Evolutionary conservation across 2,329 filamentous ascomycete genomes (phyloP), one percentile per base, ranked within the genome.

Genomic region (Paracamarosporium sp.): DNA sequence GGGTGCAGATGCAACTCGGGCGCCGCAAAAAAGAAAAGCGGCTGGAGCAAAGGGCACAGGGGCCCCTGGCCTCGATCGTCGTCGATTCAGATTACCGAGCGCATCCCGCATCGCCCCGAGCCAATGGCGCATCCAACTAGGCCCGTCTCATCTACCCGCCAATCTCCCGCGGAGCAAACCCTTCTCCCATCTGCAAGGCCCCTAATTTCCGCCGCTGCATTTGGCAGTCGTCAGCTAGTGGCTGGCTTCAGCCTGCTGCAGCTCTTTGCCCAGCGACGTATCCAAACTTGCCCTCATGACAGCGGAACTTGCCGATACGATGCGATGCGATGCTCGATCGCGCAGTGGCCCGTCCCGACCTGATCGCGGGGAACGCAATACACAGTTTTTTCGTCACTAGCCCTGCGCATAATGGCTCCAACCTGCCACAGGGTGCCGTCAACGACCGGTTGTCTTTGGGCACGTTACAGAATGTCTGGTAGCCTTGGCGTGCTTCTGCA

Each of bases 21-120:
- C 45, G 53, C 20, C 38, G 27, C 47, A 40, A 58, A 53, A 61
- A 60, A 53, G 41, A 33, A 38, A 28, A 43, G 56, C 30, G 44
- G 44, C 50, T 24, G 28, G 46, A 40, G 56, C 45, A 44, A 12
- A 2, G 15, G 28, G 28, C 17, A 28, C 70, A 72, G 64, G 72
- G 69, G 64, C 57, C 54, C 65, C 70, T 56, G 55, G 63, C 38
- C 40, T 33, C 38, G 69, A 74, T 74, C 70, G 59, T 59, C 48
- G 65, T 66, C 67, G 57, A 64, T 67, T 57, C 70, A 74, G 71
- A 74, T 76, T 74, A 66, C 72, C 71, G 71, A 74, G 65, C 64
- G 59, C 50, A 64, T 62, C 60, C 63, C 57, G 57, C 58, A 65
- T 67, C 64, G 58, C 56, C 69, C 68, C 60, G 56, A 63, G 57